These are phyloP conservation scores for Leccinellum luteum DNA, from an alignment of 768 basidiomycete species.

Conservation along the genomic window DNA sequence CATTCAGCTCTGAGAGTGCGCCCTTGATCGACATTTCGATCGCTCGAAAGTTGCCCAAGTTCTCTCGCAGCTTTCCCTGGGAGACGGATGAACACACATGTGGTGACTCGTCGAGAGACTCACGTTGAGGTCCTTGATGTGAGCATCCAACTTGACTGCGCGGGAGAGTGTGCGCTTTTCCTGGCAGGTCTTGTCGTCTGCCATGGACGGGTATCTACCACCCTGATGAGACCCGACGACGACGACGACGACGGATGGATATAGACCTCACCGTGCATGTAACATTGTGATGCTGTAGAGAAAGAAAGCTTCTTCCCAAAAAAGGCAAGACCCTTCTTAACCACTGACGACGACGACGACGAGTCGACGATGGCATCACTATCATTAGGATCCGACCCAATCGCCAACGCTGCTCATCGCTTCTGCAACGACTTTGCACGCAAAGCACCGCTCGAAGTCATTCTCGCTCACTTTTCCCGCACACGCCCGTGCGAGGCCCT, in stretches of 20 bases:
- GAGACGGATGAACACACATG: not conserved
- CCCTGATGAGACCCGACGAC: not conserved
- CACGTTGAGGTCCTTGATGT: slow-evolving; percentile 65
- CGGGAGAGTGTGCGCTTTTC: slow-evolving; percentile 47
- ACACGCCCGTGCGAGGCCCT: slow-evolving; percentile 41
- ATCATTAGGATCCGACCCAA: not conserved
- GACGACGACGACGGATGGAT: not conserved
- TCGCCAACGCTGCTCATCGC: slow-evolving; percentile 43
- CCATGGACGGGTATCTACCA: slow-evolving; percentile 4
- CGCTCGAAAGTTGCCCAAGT: slow-evolving; percentile 66
- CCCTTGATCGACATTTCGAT: slow-evolving; percentile 70
- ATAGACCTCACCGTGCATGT: slow-evolving; percentile 13
- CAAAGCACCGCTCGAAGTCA: slow-evolving; percentile 38
- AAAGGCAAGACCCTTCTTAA: not conserved
- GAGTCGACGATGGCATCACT: not conserved
- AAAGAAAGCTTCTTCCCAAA: not conserved
- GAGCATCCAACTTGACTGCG: slow-evolving; percentile 48
- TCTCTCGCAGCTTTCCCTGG: slow-evolving; percentile 44
- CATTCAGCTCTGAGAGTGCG: slow-evolving; percentile 59
- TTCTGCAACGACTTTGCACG: slow-evolving; percentile 55
- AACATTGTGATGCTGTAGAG: not conserved
- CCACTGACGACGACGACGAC: slow-evolving; percentile 2
- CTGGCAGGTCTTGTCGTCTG: slow-evolving; percentile 19
- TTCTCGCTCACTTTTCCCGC: slow-evolving; percentile 52
- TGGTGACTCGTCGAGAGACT: no score